phyloP scores from a whole-genome alignment of 2,329 filamentous ascomycete species.

The Aureobasidium namibiae region DNA sequence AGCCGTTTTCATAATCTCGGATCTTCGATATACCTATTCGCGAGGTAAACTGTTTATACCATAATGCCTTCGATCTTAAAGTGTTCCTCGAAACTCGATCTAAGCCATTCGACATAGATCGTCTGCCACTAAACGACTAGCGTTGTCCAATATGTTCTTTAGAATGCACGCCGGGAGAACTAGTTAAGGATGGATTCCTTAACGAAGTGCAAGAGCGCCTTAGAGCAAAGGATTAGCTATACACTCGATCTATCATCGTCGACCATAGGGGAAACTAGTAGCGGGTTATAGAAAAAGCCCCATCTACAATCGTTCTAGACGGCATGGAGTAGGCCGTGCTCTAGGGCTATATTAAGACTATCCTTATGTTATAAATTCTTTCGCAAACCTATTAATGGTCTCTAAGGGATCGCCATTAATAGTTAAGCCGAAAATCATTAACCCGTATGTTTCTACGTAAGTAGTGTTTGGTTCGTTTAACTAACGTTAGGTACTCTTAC shows the following conservation, averaged over 20 bases:
- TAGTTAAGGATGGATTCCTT: not conserved
- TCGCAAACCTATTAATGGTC: too few species aligned
- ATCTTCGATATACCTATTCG: not conserved
- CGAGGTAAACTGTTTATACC: not conserved
- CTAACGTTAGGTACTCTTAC: too few species aligned
- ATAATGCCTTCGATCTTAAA: not conserved
- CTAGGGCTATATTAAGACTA: not conserved
- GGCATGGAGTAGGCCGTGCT: not conserved
- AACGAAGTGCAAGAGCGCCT: constrained; percentile 30
- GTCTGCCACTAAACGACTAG: not conserved
- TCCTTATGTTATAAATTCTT: too few species aligned
- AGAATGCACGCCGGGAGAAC: not conserved
- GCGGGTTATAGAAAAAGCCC: not conserved
- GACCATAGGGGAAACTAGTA: constrained; percentile 57
- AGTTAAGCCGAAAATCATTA: too few species aligned
- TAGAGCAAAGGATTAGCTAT: constrained; percentile 34
- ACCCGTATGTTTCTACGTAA: too few species aligned
- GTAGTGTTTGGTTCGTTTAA: too few species aligned
- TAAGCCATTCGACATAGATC: not conserved
- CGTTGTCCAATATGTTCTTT: not conserved
- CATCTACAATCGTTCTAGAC: not conserved
- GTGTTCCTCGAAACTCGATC: not conserved
- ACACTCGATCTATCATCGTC: constrained; percentile 55
- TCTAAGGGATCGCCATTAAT: too few species aligned
- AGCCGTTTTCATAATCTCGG: not conserved